These are phyloP conservation scores for Moricandia moricandioides DNA, from an alignment of 345 rosid species.

Conservation along the genomic window DNA sequence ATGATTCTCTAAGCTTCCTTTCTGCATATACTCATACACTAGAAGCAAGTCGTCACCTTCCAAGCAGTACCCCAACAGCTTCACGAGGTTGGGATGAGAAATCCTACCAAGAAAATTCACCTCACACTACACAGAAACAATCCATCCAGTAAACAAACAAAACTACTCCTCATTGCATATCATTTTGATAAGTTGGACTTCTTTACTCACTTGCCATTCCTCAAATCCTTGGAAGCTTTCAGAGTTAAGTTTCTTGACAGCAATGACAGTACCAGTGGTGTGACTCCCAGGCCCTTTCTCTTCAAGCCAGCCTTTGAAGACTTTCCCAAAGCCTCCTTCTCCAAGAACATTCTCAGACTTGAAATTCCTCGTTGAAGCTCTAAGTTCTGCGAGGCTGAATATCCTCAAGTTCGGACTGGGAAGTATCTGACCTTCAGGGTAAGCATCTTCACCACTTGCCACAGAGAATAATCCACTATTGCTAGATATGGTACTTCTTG, in stretches of 20 bases:
- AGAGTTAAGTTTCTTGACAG: constrained; percentile 78
- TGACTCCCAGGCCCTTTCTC: constrained; percentile 52
- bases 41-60: constrained; percentile 82
- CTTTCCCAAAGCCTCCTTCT: constrained; percentile 95
- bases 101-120: constrained; percentile 77
- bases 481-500: constrained; percentile 66
- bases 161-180: background rate
- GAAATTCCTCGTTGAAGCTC: constrained; percentile 70
- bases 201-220: constrained; percentile 85
- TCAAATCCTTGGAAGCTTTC: constrained; percentile 83
- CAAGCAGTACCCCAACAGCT: constrained; percentile 72
- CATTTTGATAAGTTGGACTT: background rate
- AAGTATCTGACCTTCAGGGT: constrained; percentile 64
- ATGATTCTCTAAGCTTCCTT: constrained; percentile 94
- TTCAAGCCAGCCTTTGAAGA: constrained; percentile 91
- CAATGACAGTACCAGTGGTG: constrained; percentile 61
- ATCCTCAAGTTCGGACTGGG: constrained; percentile 60
- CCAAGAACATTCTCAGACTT: constrained; percentile 73
- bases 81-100: constrained; percentile 89
- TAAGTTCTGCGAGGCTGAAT: constrained; percentile 66
- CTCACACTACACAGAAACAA: constrained; percentile 59
- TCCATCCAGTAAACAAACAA: background rate
- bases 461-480: constrained; percentile 66
- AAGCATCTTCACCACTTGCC: constrained; percentile 56
- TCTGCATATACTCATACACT: constrained; percentile 85